Evolutionary conservation across 2,329 filamentous ascomycete species (phyloP).

Genomic region (Calonectria ilicicola): DNA sequence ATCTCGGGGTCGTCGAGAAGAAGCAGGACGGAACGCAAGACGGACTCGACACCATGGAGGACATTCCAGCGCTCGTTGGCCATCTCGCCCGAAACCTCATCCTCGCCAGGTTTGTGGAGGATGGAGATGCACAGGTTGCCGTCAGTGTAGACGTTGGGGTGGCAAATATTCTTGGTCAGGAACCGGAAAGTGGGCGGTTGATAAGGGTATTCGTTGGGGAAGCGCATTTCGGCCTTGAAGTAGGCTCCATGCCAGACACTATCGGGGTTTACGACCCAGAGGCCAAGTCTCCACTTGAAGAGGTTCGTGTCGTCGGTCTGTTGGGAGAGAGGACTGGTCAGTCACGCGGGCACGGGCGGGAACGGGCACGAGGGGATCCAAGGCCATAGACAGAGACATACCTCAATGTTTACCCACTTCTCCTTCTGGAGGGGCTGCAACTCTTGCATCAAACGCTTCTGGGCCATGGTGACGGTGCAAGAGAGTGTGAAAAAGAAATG

Average conservation of each 20-base stretch:
- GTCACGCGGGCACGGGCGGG: neutral
- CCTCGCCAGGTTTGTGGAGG: slow-evolving; percentile 90
- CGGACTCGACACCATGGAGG: slow-evolving; percentile 92
- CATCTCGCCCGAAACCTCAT: slow-evolving; percentile 89
- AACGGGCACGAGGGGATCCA: neutral
- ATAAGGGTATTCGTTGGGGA: slow-evolving; percentile 90
- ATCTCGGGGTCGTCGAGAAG: slow-evolving; percentile 95
- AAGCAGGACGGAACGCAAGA: slow-evolving; percentile 91
- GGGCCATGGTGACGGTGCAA: slow-evolving; percentile 52
- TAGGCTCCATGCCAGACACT: slow-evolving; percentile 94
- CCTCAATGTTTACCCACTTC: slow-evolving; percentile 93
- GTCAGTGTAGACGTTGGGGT: slow-evolving; percentile 94
- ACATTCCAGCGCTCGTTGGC: slow-evolving; percentile 96
- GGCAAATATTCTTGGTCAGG: slow-evolving; percentile 77
- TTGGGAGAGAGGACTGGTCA: slow-evolving; percentile 9
- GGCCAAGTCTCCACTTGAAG: slow-evolving; percentile 86
- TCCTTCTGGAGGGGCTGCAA: slow-evolving; percentile 85
- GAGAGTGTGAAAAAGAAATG: slow-evolving; percentile 4
- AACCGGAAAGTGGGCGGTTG: slow-evolving; percentile 91
- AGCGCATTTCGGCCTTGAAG: slow-evolving; percentile 89
- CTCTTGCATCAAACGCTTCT: slow-evolving; percentile 91
- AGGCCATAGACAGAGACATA: slow-evolving; percentile 57
- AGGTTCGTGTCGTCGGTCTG: slow-evolving; percentile 86
- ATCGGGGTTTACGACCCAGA: slow-evolving; percentile 93
- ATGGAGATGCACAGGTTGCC: slow-evolving; percentile 97